Evolutionary conservation across 257 asterid species (phyloP).

Genomic region (Fraxinus cuspidata): DNA sequence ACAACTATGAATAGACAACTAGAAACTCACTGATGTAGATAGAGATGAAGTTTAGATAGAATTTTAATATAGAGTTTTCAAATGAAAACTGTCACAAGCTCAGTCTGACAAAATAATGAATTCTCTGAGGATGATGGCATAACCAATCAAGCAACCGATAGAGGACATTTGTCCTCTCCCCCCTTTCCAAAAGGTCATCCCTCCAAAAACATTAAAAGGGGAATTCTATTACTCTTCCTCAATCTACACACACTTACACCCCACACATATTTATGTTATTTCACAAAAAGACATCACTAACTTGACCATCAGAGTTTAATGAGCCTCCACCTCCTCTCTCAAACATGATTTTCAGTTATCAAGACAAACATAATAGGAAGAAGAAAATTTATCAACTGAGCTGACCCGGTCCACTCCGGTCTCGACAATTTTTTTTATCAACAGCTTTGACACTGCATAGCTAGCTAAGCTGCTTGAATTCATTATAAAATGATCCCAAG

Average conservation of each 20-base stretch:
- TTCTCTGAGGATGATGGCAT: background rate
- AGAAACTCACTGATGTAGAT: background rate
- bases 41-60: too few species aligned
- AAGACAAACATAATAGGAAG: background rate
- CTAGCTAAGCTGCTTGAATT: background rate
- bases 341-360: background rate
- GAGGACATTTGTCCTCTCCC: background rate
- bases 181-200: background rate
- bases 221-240: background rate
- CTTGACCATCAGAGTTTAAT: background rate
- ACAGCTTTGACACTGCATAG: background rate
- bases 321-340: background rate
- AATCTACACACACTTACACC: background rate
- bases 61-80: too few species aligned
- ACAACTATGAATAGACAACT: background rate
- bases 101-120: background rate
- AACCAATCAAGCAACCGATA: background rate
- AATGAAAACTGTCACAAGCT: background rate
- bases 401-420: background rate
- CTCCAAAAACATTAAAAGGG: background rate
- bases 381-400: background rate
- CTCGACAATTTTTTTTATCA: background rate
- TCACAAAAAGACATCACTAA: background rate
- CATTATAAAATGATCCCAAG: background rate
- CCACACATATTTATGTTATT: background rate